These are phyloP conservation scores for Allomyces javanicus DNA, from an alignment of 192 early-diverging fungal genomes.

Conservation along the genomic window DNA sequence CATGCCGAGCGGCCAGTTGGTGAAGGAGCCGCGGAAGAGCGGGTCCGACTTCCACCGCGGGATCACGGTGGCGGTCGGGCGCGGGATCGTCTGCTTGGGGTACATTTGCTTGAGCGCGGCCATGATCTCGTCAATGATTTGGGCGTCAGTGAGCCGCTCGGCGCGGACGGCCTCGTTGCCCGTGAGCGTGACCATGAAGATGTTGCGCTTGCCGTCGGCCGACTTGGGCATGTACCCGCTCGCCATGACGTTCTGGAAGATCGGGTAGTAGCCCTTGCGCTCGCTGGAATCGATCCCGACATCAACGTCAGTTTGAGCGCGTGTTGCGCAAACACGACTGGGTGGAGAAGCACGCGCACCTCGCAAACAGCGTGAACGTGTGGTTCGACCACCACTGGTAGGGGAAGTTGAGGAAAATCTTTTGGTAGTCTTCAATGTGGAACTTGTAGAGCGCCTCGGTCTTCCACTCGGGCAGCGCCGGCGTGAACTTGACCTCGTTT, in stretches of 20 bases:
- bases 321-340: constrained; percentile 6
- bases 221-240: constrained; percentile 11
- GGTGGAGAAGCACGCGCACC: not conserved
- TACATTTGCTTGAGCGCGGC: no score
- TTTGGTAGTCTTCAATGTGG: constrained; percentile 18
- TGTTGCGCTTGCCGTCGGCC: constrained; percentile 9
- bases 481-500: constrained; percentile 10
- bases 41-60: constrained; percentile 18
- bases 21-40: constrained; percentile 17
- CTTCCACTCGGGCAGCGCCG: constrained; percentile 18
- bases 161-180: no score
- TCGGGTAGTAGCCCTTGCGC: constrained; percentile 10
- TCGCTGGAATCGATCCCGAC: constrained; percentile 2
- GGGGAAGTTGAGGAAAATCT: constrained; percentile 18
- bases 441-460: constrained; percentile 15
- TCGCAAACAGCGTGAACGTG: constrained; percentile 7
- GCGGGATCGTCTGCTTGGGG: not conserved
- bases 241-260: constrained; percentile 9
- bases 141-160: no score
- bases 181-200: constrained; percentile 9
- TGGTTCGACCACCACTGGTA: constrained; percentile 13
- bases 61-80: constrained; percentile 11
- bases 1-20: constrained; percentile 18
- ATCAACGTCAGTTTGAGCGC: constrained; percentile 9
- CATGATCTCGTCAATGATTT: no score